Base-by-base conservation (phyloP, 2,329 filamentous ascomycete genomes). In the Emergomyces orientalis region DNA sequence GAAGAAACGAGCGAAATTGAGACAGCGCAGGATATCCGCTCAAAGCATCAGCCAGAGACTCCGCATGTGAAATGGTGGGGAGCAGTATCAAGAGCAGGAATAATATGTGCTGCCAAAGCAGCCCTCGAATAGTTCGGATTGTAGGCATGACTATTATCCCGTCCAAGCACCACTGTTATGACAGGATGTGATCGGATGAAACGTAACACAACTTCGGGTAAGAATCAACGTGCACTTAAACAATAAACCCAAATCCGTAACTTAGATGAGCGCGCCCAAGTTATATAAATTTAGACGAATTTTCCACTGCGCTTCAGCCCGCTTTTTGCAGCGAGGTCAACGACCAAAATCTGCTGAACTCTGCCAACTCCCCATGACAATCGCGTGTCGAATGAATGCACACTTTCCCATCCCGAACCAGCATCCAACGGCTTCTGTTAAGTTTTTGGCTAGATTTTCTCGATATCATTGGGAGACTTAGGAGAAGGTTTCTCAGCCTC, bases 41-140 rank as follows among this genome's bases (percentile, higher is more conserved):
- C 56, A 58, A 37, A 7, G 56, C 56, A 7, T 58, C 56, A 9
- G 17, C 17, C 56, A 58, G 32, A 7, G 56, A 19, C 27, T 58
- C 37, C 34, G 56, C 56, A 25, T 39, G 56, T 14, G 41, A 19
- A 25, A 27, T 41, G 34, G 34, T 13, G 22, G 55, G 34, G 30
- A 58, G 22, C 19, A 58, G 22, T 57, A 57, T 37, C 14, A 55
- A 22, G 30, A 30, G 30, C 34, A 58, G 22, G 3, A 58, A 43
- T 19, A 32, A 25, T 25, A 58, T 32, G 27, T 27, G 34, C 34
- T 58, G 34, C 56, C 30, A 19, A 41, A 43, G 37, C 56, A 43
- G 41, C 11, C 34, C 4, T 58, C 56, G 34, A 58, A 43, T 17
- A 45, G 71, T 54, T 34, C n/a, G 8, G 13, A 27, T 43, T 32